Percentiles rank a stretch among this genome's conserved stretches.
phyloP scores from a whole-genome alignment of 805 yeast species.

The Candida lessepsii region DNA sequence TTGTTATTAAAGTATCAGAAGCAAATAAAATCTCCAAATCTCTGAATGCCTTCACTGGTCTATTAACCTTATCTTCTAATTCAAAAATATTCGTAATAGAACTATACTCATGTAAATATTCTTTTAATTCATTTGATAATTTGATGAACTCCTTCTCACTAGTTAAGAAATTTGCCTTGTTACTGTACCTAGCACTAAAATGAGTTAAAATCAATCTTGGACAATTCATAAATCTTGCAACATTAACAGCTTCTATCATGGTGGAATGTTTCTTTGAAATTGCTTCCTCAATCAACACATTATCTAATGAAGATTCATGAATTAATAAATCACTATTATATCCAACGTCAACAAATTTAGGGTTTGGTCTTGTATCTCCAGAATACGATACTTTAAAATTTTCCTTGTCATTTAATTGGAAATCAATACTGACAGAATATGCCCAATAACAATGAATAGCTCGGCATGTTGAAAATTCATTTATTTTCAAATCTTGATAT shows the following conservation, averaged over 20 bases:
- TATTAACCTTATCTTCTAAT: conserved; percentile 5
- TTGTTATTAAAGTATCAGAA: conserved; percentile 37
- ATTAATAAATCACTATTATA: conserved; percentile 66
- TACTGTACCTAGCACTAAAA: conserved; percentile 80
- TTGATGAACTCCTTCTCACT: conserved; percentile 22
- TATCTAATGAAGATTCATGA: conserved; percentile 93
- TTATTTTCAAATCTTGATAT: conserved; percentile 43
- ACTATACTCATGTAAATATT: conserved; percentile 25
- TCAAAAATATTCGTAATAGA: conserved; percentile 26
- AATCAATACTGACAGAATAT: conserved; percentile 56
- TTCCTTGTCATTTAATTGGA: conserved; percentile 42
- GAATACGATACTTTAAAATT: conserved; percentile 78
- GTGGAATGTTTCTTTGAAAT: conserved; percentile 82
- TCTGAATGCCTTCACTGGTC: conserved; percentile 19
- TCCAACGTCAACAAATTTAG: conserved; percentile 66
- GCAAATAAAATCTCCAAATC: conserved; percentile 41
- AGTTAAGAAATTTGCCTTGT: conserved; percentile 30
- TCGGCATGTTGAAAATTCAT: conserved; percentile 54
- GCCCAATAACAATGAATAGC: conserved; percentile 87
- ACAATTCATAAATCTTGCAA: conserved; percentile 71
- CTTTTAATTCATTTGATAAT: conserved; percentile 23
- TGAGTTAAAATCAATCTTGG: conserved; percentile 77
- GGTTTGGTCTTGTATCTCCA: conserved; percentile 91
- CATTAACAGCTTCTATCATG: conserved; percentile 76
- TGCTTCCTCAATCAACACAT: conserved; percentile 76